Percentiles rank a stretch among this genome's conserved stretches.
Evolutionary conservation across 495 filamentous ascomycete species (phyloP).

Genomic region (Trichocladium antarcticum): DNA sequence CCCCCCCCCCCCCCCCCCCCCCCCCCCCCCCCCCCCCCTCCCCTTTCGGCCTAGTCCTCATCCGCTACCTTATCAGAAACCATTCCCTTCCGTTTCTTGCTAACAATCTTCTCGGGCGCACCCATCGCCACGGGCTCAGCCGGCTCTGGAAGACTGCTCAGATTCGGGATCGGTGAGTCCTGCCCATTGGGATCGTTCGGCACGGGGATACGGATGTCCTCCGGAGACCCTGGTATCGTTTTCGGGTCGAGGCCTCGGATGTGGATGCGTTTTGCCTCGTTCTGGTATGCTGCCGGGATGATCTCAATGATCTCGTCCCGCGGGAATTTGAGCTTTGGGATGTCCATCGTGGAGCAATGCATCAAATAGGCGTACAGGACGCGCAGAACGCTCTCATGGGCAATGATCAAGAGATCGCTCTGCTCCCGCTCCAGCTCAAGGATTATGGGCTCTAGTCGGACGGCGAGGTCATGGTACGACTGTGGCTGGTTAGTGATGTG

Average conservation of each 20-base stretch:
- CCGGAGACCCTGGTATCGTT: slow-evolving; percentile 54
- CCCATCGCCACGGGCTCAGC: slow-evolving; percentile 19
- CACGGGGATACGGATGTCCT: slow-evolving; percentile 76
- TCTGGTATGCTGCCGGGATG: slow-evolving; percentile 93
- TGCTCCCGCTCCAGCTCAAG: slow-evolving; percentile 95
- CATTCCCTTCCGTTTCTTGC: slow-evolving; percentile 34
- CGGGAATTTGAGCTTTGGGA: slow-evolving; percentile 86
- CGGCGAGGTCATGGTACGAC: slow-evolving; percentile 97
- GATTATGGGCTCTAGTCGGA: slow-evolving; percentile 97
- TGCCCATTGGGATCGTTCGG: slow-evolving; percentile 30
- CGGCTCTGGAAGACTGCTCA: slow-evolving; percentile 27
- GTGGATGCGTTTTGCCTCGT: slow-evolving; percentile 78
- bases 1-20: not conserved
- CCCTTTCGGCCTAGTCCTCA: slow-evolving; percentile 27
- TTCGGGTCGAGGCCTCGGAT: slow-evolving; percentile 39
- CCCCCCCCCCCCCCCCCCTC: not conserved
- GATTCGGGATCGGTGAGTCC: slow-evolving; percentile 25
- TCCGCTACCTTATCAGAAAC: slow-evolving; percentile 39
- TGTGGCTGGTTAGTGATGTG: slow-evolving; percentile 27
- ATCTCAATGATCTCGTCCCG: slow-evolving; percentile 98
- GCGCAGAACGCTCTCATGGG: slow-evolving; percentile 90
- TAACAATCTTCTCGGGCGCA: slow-evolving; percentile 36
- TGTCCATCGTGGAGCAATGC: slow-evolving; percentile 95
- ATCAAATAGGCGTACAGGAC: slow-evolving; percentile 97
- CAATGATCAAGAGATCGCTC: slow-evolving; percentile 93